A percentile compares a stretch with the other conserved stretches of the same genome.
Evolutionary conservation across 1,284 basidiomycete species (phyloP).

Genomic region (Cutaneotrichosporon cutaneum): DNA sequence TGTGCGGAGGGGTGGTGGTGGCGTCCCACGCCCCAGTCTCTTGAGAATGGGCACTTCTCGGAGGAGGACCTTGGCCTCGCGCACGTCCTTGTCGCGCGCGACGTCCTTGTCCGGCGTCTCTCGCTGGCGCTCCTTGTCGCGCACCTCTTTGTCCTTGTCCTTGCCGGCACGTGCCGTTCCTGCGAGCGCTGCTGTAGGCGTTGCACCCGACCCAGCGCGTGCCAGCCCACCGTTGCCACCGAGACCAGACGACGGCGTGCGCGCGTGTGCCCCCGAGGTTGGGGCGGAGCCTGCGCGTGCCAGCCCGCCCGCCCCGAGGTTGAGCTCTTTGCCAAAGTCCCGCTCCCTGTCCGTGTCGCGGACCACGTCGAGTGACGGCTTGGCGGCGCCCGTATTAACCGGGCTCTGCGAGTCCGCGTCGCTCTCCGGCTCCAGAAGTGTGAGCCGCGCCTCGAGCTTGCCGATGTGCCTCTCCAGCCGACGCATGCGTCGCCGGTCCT

Average conservation of each 20-base stretch:
- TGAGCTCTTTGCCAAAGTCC: constrained; percentile 1
- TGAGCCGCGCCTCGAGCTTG: constrained; percentile 6
- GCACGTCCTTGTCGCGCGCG: background rate
- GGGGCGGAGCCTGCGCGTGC: background rate
- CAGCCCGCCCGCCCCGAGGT: background rate
- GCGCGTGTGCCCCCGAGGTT: background rate
- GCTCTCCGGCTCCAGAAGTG: background rate
- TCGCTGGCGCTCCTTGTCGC: background rate
- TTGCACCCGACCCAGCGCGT: background rate
- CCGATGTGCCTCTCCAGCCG: constrained; percentile 4
- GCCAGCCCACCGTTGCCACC: background rate
- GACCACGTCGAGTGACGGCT: background rate
- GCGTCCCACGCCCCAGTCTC: background rate
- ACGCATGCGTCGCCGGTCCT: constrained; percentile 2
- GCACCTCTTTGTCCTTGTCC: background rate
- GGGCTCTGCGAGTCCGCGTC: background rate
- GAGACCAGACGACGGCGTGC: background rate
- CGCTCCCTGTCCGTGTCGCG: background rate
- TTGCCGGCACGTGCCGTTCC: background rate
- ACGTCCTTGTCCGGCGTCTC: background rate
- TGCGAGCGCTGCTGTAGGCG: background rate
- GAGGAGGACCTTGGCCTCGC: constrained; percentile 5
- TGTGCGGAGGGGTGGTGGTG: background rate
- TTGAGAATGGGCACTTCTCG: background rate
- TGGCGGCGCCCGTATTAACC: background rate